Evolutionary conservation across 345 rosid species (phyloP), one percentile per base, ranked within the genome.

Genomic region (Clarkia xantiana): DNA sequence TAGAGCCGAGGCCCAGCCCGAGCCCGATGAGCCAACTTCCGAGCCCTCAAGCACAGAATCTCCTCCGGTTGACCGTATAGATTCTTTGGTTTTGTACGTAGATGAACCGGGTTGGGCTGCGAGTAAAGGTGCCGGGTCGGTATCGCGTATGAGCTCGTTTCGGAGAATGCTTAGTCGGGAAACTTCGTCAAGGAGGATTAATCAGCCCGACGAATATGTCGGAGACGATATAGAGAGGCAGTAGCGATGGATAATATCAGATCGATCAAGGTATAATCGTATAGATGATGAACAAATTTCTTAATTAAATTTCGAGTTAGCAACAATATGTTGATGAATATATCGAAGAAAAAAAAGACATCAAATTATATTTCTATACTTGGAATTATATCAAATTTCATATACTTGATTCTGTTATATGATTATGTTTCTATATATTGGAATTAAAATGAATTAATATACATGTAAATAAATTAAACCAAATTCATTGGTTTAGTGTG

Each of bases 1-100:
- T 66, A 76, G 97, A 3, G 57, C 76, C 2, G 91, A 78, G 63
- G 97, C 74, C 10, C 67, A 54, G 56, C 80, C 86, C 1, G 78
- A 68, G 62, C 70, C 76, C 6, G 68, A 70, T 9, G 81, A 74
- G 62, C 68, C 72, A 1, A 71, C 73, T 4, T 54, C 45, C 15
- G 34, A 40, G 46, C 16, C 62, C 1, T 63, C 62, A 4, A 60
- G 65, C 12, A 63, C 66, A 2, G 55, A 68, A 0, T 60, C 69
- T 20, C 71, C 63, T 0, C 65, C 67, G 0, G 42, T 68, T 20
- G 68, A 64, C 14, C 43, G 60, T 0, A 51, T 57, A 25, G 36
- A 15, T 40, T 25, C 65, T 1, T 14, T n/a, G 9, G 42, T 36
- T 43, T 36, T 44, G 6, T 5, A 49, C 45, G 22, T 25, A n/a